Evolutionary conservation across 495 filamentous ascomycete genomes (phyloP).

Genomic region (Trichoderma gamsii): DNA sequence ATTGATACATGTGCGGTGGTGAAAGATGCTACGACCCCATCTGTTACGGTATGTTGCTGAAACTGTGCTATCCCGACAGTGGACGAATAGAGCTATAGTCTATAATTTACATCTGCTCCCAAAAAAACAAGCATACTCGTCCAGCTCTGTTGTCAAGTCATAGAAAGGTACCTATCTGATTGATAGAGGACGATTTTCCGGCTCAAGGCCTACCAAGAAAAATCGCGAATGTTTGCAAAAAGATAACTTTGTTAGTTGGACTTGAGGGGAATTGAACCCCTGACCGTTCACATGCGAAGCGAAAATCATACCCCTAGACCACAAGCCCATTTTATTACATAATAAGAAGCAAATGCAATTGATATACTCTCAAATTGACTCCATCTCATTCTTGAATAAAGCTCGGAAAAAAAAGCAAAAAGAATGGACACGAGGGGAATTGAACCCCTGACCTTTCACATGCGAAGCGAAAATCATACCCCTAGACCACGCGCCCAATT

Average conservation of each 20-base stretch:
- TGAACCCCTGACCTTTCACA: constrained; percentile 10
- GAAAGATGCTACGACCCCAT: too few relatives aligned
- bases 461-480: constrained; percentile 10
- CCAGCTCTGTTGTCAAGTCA: too few relatives aligned
- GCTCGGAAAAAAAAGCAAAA: background rate
- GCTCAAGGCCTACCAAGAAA: constrained; percentile 14
- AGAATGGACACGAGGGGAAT: constrained; percentile 10
- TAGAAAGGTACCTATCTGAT: too few relatives aligned
- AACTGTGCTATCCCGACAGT: too few relatives aligned
- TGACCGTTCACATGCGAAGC: constrained; percentile 10
- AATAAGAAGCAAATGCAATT: background rate
- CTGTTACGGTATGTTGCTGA: too few relatives aligned
- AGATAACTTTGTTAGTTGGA: background rate
- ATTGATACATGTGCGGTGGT: too few relatives aligned
- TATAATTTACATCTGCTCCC: too few relatives aligned
- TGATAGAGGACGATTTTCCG: too few relatives aligned
- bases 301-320: constrained; percentile 10
- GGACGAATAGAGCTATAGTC: too few relatives aligned
- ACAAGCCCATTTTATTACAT: constrained; percentile 4
- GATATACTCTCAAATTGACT: background rate
- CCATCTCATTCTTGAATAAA: background rate
- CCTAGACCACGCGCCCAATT: constrained; percentile 3
- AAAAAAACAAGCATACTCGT: background rate
- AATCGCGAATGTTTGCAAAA: background rate
- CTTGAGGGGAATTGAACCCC: constrained; percentile 6